phyloP scores from a whole-genome alignment of 805 yeast species.

The Cyberlindnera subsufficiens region DNA sequence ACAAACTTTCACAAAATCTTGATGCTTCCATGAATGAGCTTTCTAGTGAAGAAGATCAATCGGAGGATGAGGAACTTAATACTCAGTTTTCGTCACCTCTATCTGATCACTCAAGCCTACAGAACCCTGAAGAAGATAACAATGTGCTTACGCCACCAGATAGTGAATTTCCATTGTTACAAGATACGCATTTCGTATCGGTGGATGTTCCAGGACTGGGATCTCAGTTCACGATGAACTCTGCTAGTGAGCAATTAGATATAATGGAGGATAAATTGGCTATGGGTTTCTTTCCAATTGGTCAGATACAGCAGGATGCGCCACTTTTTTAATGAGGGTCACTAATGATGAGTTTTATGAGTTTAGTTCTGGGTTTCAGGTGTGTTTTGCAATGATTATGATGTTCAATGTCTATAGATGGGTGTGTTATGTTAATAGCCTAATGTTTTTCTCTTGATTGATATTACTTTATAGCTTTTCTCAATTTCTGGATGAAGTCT shows the following conservation, averaged over 20 bases:
- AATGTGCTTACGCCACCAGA: constrained; percentile 10
- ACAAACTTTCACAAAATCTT: not conserved
- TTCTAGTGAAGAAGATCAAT: constrained; percentile 3
- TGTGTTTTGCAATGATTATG: no score
- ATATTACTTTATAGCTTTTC: no score
- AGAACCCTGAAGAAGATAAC: not conserved
- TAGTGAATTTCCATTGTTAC: not conserved
- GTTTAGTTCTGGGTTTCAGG: no score
- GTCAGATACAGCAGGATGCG: not conserved
- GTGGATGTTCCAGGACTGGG: not conserved
- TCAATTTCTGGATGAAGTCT: no score
- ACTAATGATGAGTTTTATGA: not conserved
- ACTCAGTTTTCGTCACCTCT: not conserved
- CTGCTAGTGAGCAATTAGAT: not conserved
- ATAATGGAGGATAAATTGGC: not conserved
- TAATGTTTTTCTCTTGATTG: no score
- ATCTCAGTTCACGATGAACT: not conserved
- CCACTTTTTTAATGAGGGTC: not conserved
- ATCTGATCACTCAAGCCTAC: not conserved
- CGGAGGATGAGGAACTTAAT: not conserved
- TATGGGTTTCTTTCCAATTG: not conserved
- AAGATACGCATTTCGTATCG: no score
- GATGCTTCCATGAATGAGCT: not conserved
- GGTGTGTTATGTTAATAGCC: no score
- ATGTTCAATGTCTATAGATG: no score